Conservation (phyloP, 768 basidiomycete species). For the Amanita jacksonii region DNA sequence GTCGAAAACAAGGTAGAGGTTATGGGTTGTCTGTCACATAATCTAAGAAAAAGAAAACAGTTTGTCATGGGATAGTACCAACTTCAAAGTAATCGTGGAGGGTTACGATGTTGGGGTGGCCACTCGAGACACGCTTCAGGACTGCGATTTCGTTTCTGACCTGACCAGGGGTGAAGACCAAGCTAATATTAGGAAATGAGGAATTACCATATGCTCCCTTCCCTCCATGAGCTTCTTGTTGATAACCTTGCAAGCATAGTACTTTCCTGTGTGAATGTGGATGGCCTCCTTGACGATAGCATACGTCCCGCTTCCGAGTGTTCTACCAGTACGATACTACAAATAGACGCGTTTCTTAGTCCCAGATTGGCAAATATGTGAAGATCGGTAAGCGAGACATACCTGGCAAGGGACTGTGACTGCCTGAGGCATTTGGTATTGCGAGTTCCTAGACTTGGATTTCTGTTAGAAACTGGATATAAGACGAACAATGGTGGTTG, state of each 20-base stretch:
- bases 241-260: conserved; percentile 99
- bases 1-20: conserved; percentile 92
- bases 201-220: conserved; percentile 85
- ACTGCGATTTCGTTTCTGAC: conserved; percentile 97
- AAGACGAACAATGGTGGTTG: background rate
- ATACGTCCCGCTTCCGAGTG: conserved; percentile 87
- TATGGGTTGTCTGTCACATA: conserved; percentile 69
- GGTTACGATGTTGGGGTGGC: conserved; percentile 85
- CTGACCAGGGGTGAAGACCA: conserved; percentile 26
- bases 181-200: conserved; percentile 5
- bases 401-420: conserved; percentile 41
- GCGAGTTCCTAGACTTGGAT: background rate
- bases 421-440: conserved; percentile 11
- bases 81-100: conserved; percentile 96
- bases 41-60: background rate
- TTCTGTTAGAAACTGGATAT: background rate
- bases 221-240: conserved; percentile 99
- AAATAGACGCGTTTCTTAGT: conserved; percentile 4
- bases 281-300: conserved; percentile 94
- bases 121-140: conserved; percentile 86
- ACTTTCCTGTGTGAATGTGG: conserved; percentile 83
- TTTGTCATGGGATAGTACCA: conserved; percentile 11
- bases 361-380: conserved; percentile 8
- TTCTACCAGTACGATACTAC: conserved; percentile 83
- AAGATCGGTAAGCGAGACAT: conserved; percentile 11